Percentiles rank a stretch among this genome's conserved stretches.
Conservation (phyloP, 2,329 filamentous ascomycete genomes). For the Ophiostoma angusticollis region DNA sequence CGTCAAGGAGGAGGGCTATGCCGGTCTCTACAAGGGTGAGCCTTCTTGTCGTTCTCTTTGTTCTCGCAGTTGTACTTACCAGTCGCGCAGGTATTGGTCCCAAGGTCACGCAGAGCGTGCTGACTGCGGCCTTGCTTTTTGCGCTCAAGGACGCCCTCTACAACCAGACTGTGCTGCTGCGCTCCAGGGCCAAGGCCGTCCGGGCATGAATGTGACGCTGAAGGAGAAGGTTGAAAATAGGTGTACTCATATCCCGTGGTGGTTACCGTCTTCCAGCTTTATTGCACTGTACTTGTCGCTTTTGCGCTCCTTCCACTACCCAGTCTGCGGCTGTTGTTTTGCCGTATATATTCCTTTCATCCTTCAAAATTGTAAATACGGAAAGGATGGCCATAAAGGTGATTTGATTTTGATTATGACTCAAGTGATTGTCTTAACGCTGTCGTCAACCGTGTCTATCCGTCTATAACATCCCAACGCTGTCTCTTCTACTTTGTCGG, state of each 20-base stretch:
- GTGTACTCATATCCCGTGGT: too few species aligned
- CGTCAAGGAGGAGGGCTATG: conserved; percentile 78
- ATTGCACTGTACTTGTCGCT: too few species aligned
- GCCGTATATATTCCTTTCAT: background rate
- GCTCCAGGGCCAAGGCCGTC: conserved; percentile 31
- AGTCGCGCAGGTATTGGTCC: conserved; percentile 63
- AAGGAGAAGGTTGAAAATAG: too few species aligned
- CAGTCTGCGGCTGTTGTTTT: too few species aligned
- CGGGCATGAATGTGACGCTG: conserved; percentile 19
- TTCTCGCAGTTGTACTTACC: background rate
- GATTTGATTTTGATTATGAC: too few species aligned
- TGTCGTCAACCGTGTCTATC: too few species aligned
- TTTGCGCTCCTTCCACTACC: too few species aligned
- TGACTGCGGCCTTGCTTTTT: conserved; percentile 92
- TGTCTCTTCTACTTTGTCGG: too few species aligned
- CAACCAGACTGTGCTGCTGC: conserved; percentile 59
- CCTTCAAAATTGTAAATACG: background rate
- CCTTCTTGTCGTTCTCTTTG: conserved; percentile 9
- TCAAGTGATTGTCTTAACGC: too few species aligned
- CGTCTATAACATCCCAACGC: too few species aligned
- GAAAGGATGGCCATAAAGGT: too few species aligned
- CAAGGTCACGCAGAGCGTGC: conserved; percentile 92
- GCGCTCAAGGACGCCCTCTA: conserved; percentile 97
- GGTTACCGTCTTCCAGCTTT: too few species aligned
- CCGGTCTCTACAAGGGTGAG: conserved; percentile 82